Conservation (phyloP, 305 asterid species). For the Solanum chacoense region DNA sequence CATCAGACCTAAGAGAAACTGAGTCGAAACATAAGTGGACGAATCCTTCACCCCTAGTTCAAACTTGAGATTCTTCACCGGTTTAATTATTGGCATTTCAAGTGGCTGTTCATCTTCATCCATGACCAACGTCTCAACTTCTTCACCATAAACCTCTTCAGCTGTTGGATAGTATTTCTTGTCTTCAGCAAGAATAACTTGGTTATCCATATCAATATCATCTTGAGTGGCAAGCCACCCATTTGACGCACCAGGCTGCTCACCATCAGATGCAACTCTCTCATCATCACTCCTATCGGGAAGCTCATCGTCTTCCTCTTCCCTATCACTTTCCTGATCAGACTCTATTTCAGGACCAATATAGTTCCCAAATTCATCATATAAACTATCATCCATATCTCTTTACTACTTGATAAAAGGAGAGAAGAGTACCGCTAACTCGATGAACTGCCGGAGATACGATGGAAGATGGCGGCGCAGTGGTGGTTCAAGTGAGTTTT, state of each 20-base stretch:
- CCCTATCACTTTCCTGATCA: constrained; percentile 82
- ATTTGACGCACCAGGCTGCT: constrained; percentile 61
- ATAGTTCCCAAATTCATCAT: constrained; percentile 94
- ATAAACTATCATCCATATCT: constrained; percentile 80
- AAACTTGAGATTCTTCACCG: constrained; percentile 83
- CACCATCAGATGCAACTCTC: constrained; percentile 55
- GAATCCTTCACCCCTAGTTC: constrained; percentile 95
- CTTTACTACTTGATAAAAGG: not conserved
- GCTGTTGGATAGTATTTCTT: constrained; percentile 96
- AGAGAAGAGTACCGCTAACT: not conserved
- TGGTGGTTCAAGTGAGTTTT: not conserved
- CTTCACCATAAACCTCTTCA: constrained; percentile 97
- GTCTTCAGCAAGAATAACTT: constrained; percentile 89
- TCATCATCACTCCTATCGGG: constrained; percentile 51
- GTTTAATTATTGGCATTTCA: constrained; percentile 76
- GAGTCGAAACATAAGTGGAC: constrained; percentile 78
- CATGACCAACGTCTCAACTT: constrained; percentile 93
- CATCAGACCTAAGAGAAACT: constrained; percentile 91
- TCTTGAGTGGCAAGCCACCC: constrained; percentile 67
- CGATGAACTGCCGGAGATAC: not conserved
- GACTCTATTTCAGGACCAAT: constrained; percentile 99
- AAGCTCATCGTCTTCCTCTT: constrained; percentile 77
- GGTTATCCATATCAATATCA: constrained; percentile 72
- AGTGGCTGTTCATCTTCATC: constrained; percentile 98
- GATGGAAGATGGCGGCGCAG: not conserved